A percentile compares a stretch with the other conserved stretches of the same genome.
phyloP scores from a whole-genome alignment of 2,329 filamentous ascomycete genomes.

The Gnomoniopsis sp. region DNA sequence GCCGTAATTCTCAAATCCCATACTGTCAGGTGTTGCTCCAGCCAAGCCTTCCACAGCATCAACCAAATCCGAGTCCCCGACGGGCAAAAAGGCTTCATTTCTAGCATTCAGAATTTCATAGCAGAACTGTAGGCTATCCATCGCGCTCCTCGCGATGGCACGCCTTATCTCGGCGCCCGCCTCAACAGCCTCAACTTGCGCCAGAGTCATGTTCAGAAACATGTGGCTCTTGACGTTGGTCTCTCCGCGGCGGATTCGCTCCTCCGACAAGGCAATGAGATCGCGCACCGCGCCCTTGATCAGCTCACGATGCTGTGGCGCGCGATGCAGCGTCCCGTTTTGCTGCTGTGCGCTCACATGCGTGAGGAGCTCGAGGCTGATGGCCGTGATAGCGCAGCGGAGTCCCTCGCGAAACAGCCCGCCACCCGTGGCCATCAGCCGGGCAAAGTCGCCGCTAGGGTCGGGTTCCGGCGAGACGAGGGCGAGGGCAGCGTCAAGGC shows the following conservation, averaged over 20 bases:
- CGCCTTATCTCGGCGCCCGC: not conserved
- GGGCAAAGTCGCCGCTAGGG: not conserved
- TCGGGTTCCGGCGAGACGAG: not conserved
- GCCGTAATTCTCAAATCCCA: no score
- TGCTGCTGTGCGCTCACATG: not conserved
- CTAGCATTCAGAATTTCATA: no score
- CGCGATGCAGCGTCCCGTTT: no score
- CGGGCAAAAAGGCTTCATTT: no score
- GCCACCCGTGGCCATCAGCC: not conserved
- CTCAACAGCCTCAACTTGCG: constrained; percentile 3
- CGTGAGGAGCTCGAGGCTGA: not conserved
- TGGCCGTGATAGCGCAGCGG: not conserved
- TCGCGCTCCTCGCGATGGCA: no score
- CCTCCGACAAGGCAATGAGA: not conserved
- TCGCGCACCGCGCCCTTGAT: not conserved
- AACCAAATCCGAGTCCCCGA: no score
- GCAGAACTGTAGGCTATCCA: no score
- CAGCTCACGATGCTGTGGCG: not conserved
- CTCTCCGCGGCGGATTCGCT: not conserved
- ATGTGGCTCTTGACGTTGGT: constrained; percentile 5
- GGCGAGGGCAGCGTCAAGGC: not conserved
- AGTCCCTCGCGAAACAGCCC: not conserved
- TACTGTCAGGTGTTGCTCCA: no score
- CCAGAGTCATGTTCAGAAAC: constrained; percentile 1
- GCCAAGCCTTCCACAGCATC: no score